Base-by-base conservation (phyloP, 495 filamentous ascomycete genomes). In the Trichoderma orchidacearum region DNA sequence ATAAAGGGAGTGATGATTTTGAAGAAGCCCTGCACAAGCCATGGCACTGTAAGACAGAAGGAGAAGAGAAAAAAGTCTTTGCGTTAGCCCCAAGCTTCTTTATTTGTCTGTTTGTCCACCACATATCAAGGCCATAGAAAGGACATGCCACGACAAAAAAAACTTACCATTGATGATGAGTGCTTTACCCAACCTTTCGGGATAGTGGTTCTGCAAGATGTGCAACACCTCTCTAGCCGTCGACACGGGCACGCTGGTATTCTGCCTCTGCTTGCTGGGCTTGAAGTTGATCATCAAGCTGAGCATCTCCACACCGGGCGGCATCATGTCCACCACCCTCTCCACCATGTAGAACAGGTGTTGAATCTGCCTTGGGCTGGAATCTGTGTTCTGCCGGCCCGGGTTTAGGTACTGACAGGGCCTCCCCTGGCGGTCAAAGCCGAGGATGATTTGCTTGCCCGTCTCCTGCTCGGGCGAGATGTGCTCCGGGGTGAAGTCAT, bases 271-370 rank as follows among this genome's bases (percentile, higher is more conserved):
- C 63, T 89, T 83, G 64, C 69, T 71, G 30, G 58, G 57, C 64
- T 86, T 88, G 74, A 92, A 96, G 73, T 95, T 88, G 63, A 96
- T 87, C 54, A 96, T 70, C 3, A 98, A 75, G 7, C 88, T 85
- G 45, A 95, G 67, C 1, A 83, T 90, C 70, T 96, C 93, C 64
- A 93, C 87, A 11, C 85, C 84, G 1, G 93, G 79, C 1, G 83
- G 80, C 84, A 94, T 91, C 30, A 96, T 67, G 57, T 96, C 90
- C 62, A 96, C 82, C 18, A 85, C 81, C 25, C 89, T 80, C 74
- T 98, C 93, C 41, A 98, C 71, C 89, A 96, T 95, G 68, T 81
- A 98, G 36, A 96, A 90, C 45, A 98, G 77, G 67, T 96, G 91
- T 66, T 98, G 83, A 25, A 96, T 80, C 69, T 98, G 93, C 63